phyloP scores from a whole-genome alignment of 2,329 filamentous ascomycete genomes.

The Dryadomyces quercivorus region DNA sequence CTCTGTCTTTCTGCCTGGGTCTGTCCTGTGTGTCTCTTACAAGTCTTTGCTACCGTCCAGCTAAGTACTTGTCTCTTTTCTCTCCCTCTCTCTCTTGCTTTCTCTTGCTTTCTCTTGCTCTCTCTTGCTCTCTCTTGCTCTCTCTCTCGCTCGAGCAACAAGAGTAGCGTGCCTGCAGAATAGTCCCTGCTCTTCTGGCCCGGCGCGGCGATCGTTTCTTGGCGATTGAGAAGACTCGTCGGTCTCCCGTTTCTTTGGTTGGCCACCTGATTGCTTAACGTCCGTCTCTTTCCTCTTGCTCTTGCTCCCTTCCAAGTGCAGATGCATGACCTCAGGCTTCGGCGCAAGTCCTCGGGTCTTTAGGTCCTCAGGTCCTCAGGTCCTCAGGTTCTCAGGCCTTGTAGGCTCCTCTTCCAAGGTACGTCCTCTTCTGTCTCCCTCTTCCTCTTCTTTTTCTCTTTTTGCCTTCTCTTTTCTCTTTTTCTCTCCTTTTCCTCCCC shows the following conservation, averaged over 20 bases:
- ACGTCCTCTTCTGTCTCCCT: background rate
- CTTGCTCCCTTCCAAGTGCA: background rate
- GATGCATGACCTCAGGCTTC: too few relatives aligned
- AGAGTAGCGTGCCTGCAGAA: background rate
- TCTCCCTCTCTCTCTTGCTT: slow-evolving; percentile 28
- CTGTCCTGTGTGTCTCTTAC: slow-evolving; percentile 3
- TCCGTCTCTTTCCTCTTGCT: slow-evolving; percentile 11
- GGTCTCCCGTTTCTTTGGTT: too few relatives aligned
- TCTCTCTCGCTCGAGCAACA: too few relatives aligned
- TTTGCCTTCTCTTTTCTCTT: background rate
- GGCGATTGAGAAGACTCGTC: too few relatives aligned
- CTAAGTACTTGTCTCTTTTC: slow-evolving; percentile 50
- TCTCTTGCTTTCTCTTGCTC: slow-evolving; percentile 20
- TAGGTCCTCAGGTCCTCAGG: too few relatives aligned
- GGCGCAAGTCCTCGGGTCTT: too few relatives aligned
- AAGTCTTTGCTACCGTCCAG: slow-evolving; percentile 52
- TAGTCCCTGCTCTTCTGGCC: slow-evolving; percentile 2
- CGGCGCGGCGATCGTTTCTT: too few relatives aligned
- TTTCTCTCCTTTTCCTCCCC: background rate
- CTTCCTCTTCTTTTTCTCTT: background rate
- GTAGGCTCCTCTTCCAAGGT: background rate
- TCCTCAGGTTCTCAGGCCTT: too few relatives aligned
- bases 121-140: background rate
- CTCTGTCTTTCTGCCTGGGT: background rate
- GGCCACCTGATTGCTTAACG: too few relatives aligned